Evolutionary conservation across 2,329 filamentous ascomycete genomes (phyloP), one percentile per base, ranked within the genome.

Genomic region (Knufia fluminis): DNA sequence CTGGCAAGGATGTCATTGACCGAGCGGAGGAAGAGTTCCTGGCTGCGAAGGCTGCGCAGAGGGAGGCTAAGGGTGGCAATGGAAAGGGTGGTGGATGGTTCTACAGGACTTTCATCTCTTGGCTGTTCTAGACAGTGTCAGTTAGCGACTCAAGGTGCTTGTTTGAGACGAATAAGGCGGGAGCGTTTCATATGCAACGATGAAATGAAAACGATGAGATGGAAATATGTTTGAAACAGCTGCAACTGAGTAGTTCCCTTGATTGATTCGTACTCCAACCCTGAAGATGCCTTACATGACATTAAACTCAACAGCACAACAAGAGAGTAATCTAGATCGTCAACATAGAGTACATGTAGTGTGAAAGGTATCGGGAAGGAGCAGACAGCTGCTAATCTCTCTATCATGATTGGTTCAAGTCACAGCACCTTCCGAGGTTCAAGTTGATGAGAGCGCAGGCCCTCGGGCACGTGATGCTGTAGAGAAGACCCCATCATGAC

Each of bases 1-100:
- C 77, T 0, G 85, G 83, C 60, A 88, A 87, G 71, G 82, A 83
- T 47, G 73, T 77, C 52, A 84, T 87, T 56, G 84, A 87, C 65
- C 73, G 78, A 7, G 83, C 88, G 61, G 85, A 89, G 68, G 76
- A 78, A 52, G 80, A 79, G 54, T 88, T 83, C 67, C 59, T 86
- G 48, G 81, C 77, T 9, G 61, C 62, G n/a, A 66, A 78, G 62
- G 80, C 76, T 7, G 61, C 61, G 16, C 64, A 77, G 62, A 75
- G 71, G 2, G 68, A 67, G 32, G 64, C 62, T 55, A 59, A 62
- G 19, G 64, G 66, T 46, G 61, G 64, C 26, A 62, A 65, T 23
- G 61, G 63, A 1, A 68, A 43, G 16, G 46, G 68, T 1, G 60
- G 63, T 32, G n/a, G n/a, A n/a, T 73, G 71, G 71, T 81, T 82